Evolutionary conservation across 192 early-diverging fungal genomes (phyloP).

Genomic region (Chytriomyces hyalinus): DNA sequence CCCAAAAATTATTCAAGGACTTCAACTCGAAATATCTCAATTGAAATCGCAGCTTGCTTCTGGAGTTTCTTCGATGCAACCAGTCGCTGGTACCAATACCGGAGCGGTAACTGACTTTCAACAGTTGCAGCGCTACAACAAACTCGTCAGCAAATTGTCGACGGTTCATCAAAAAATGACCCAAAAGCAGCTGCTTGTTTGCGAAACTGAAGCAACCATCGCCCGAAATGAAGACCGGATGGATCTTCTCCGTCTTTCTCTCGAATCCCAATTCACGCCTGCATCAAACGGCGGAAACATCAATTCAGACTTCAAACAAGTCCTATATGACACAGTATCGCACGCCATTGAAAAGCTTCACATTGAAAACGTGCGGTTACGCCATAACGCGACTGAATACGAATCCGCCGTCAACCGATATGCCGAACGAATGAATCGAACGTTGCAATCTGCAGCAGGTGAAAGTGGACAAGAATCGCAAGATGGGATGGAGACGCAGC

Average conservation of each 20-base stretch:
- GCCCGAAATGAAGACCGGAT: constrained; percentile 28
- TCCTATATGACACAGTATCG: neutral
- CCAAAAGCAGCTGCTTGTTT: constrained; percentile 8
- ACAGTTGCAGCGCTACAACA: neutral
- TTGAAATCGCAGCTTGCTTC: constrained; percentile 28
- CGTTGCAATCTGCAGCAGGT: neutral
- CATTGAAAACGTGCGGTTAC: constrained; percentile 32
- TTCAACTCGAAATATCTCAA: constrained; percentile 43
- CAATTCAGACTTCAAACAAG: neutral
- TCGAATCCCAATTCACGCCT: neutral
- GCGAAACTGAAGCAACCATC: constrained; percentile 22
- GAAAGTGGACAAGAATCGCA: neutral
- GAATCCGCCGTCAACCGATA: constrained; percentile 33
- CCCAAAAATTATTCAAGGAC: constrained; percentile 40
- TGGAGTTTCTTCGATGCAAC: neutral
- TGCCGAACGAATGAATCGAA: neutral
- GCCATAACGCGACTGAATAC: constrained; percentile 39
- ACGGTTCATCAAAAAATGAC: constrained; percentile 25
- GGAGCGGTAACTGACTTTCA: neutral
- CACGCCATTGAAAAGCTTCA: constrained; percentile 27
- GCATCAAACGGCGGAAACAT: neutral
- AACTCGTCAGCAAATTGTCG: neutral
- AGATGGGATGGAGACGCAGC: neutral
- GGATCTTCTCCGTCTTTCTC: neutral
- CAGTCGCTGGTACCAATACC: neutral